phyloP scores from a whole-genome alignment of 225 moss, liverwort and hornwort genomes.

The Anthoceros angustus region DNA sequence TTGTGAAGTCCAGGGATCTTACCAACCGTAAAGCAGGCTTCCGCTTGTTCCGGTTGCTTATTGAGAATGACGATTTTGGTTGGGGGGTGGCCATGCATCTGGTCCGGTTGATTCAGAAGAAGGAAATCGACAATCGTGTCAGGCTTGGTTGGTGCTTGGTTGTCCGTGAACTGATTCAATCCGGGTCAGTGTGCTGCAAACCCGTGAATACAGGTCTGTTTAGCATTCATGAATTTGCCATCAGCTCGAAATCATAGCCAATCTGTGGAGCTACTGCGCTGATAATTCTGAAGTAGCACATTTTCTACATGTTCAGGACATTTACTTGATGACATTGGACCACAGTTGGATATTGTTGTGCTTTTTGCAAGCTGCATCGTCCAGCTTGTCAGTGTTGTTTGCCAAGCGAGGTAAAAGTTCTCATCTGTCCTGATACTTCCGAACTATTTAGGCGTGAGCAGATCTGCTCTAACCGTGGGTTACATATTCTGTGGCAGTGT shows the following conservation, averaged over 20 bases:
- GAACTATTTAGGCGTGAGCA: neutral
- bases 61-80: slow-evolving; percentile 32
- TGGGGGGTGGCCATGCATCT: slow-evolving; percentile 32
- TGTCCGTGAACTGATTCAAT: slow-evolving; percentile 58
- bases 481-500: slow-evolving; percentile 30
- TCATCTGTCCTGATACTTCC: neutral
- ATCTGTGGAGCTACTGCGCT: no score
- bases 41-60: slow-evolving; percentile 36
- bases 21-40: slow-evolving; percentile 48
- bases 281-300: no score
- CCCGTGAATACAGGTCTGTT: neutral
- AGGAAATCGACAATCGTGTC: slow-evolving; percentile 44
- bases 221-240: no score
- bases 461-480: neutral
- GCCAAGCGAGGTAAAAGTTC: slow-evolving; percentile 28
- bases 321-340: neutral
- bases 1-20: slow-evolving; percentile 66
- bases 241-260: no score
- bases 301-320: neutral
- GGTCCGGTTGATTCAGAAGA: slow-evolving; percentile 21
- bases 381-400: slow-evolving; percentile 16
- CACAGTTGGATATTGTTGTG: neutral
- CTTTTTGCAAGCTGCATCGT: slow-evolving; percentile 17
- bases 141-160: slow-evolving; percentile 84
- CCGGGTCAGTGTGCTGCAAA: slow-evolving; percentile 19